Evolutionary conservation across 2,329 filamentous ascomycete genomes (phyloP), one percentile per base, ranked within the genome.

Genomic region (Cladosporium sp.): DNA sequence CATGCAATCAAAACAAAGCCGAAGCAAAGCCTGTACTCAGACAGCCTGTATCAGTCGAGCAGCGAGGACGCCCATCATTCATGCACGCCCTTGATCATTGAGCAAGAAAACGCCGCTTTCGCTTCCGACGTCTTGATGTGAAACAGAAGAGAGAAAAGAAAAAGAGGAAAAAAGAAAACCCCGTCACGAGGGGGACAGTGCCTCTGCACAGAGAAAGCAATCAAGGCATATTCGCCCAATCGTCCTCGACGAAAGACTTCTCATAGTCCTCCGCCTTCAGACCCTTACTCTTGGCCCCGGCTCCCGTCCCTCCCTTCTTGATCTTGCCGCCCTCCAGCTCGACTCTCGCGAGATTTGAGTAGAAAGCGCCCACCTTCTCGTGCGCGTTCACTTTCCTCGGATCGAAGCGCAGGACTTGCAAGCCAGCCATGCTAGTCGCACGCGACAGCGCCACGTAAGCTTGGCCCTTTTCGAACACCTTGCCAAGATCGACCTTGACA

Each of bases 361-460:
- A 99, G 65, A 99, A 99, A 2, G 78, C 78, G 5, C 89, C 78
- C 15, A 99, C 93, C 60, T 84, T 84, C 1, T 89, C 85, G 65
- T 99, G 93, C 2, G 95, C 93, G 84, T 96, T 91, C 20, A 99
- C 92, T 70, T 95, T 97, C 54, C 74, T 80, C 58, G 89, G 87
- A 62, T 96, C 88, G 62, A 99, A 99, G 30, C 89, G 80, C 43
- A 92, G 70, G 11, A 99, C 91, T 64, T 96, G 89, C 17, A 99
- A 73, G 1, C 93, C 93, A 15, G 83, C 79, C 72, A 96, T 90
- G 52, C 80, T 88, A 1, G 89, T 95, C 12, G 93, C 93, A 70
- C 93, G 88, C 74, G 89, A 95, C 12, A 99, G 81, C 45, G 93
- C 93, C 45, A 99, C 93, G 64, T 99, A 99, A 5, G 93, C 93